Percentiles rank a stretch among this genome's conserved stretches.
Conservation (phyloP, 805 yeast genomes). For the Metschnikowia noctiluminum region DNA sequence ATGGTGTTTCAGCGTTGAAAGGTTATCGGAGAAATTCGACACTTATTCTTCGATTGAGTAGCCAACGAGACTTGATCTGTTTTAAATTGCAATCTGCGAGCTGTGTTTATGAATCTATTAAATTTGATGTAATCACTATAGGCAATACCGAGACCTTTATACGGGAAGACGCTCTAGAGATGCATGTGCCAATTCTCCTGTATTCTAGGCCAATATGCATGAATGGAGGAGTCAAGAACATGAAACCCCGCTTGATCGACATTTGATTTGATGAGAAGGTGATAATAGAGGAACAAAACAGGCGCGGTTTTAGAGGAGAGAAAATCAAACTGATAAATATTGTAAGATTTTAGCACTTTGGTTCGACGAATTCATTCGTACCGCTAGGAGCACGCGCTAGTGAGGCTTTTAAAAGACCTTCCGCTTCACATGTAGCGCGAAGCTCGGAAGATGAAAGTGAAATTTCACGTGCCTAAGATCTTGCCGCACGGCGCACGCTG, state of each 20-base stretch:
- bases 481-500: background rate
- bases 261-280: too few species aligned
- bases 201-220: background rate
- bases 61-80: background rate
- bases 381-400: too few species aligned
- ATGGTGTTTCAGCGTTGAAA: constrained; percentile 12
- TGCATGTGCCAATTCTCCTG: constrained; percentile 4
- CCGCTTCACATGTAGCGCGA: constrained; percentile 9
- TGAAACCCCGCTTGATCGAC: too few species aligned
- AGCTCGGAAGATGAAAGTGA: constrained; percentile 1
- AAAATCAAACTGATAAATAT: too few species aligned
- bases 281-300: too few species aligned
- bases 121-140: background rate
- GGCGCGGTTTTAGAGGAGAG: too few species aligned
- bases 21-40: background rate
- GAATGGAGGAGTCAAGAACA: background rate
- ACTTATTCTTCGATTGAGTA: background rate
- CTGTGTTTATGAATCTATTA: background rate
- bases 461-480: constrained; percentile 4
- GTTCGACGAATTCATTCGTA: too few species aligned
- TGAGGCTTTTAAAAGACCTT: background rate
- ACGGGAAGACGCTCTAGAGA: background rate
- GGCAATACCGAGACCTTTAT: background rate
- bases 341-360: too few species aligned
- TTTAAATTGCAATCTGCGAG: too few species aligned